Conservation (phyloP, 176 grass and related monocot genomes). For the Zea luxurians region DNA sequence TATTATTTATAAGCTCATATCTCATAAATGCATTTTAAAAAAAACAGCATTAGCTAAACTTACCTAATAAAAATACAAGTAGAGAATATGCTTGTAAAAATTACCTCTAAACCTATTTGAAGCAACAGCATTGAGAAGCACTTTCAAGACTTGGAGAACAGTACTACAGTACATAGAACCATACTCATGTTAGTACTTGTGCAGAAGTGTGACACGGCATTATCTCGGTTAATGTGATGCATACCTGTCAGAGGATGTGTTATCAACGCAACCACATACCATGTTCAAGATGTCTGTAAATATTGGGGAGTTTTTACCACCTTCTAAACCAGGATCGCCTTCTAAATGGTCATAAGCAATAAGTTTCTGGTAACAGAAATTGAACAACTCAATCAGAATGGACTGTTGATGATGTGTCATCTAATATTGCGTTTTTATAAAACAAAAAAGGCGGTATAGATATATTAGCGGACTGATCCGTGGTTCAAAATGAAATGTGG, state of each 20-base stretch:
- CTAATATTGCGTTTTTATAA: conserved; percentile 11
- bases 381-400: conserved; percentile 47
- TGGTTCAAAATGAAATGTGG: not conserved
- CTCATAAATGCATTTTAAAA: conserved; percentile 6
- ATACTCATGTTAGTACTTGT: conserved; percentile 36
- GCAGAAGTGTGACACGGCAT: conserved; percentile 26
- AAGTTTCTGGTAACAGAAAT: conserved; percentile 81
- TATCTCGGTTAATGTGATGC: conserved; percentile 32
- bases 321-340: conserved; percentile 96
- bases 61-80: conserved; percentile 20
- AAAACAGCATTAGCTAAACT: not conserved
- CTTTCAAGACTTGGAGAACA: conserved; percentile 96
- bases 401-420: not conserved
- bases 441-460: conserved; percentile 27
- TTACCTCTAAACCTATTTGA: conserved; percentile 99
- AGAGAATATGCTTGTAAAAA: conserved; percentile 15
- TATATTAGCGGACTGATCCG: not conserved
- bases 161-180: conserved; percentile 60
- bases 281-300: conserved; percentile 92
- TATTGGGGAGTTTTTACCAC: conserved; percentile 81
- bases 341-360: conserved; percentile 99
- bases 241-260: conserved; percentile 94
- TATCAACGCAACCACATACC: conserved; percentile 88
- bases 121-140: conserved; percentile 96
- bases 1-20: not conserved